Evolutionary conservation across 352 stramenopile genomes (phyloP).

Genomic region (Pythium phragmiticola): DNA sequence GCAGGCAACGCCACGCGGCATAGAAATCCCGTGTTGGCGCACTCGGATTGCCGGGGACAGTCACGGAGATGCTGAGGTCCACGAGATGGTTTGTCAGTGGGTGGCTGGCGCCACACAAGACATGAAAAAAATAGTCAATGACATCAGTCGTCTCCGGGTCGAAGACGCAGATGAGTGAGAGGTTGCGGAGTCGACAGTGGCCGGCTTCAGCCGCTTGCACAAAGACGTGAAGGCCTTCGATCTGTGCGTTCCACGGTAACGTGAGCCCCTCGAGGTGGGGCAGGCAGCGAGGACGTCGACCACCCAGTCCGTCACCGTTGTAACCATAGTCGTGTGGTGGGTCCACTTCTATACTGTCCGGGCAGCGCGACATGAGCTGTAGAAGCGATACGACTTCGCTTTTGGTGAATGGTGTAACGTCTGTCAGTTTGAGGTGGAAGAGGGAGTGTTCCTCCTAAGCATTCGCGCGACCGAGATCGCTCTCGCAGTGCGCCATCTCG

Average conservation of each 20-base stretch:
- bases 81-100: background rate
- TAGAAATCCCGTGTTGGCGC: background rate
- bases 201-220: background rate
- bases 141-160: background rate
- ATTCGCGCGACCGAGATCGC: too few relatives aligned
- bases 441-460: too few relatives aligned
- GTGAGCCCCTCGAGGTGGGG: background rate
- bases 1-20: background rate
- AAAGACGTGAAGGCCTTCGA: background rate
- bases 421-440: too few relatives aligned
- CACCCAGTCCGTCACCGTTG: too few relatives aligned
- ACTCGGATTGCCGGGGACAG: background rate
- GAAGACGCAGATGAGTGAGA: background rate
- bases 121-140: background rate
- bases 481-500: too few relatives aligned
- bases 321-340: too few relatives aligned
- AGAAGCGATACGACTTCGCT: too few relatives aligned
- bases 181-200: background rate
- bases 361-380: too few relatives aligned
- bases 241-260: background rate
- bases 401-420: too few relatives aligned
- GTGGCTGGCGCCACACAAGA: background rate
- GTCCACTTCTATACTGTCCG: too few relatives aligned
- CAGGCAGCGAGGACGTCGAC: too few relatives aligned
- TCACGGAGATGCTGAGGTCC: background rate